Base-by-base conservation (phyloP, 352 stramenopile species). In the Phytophthora nicotianae region DNA sequence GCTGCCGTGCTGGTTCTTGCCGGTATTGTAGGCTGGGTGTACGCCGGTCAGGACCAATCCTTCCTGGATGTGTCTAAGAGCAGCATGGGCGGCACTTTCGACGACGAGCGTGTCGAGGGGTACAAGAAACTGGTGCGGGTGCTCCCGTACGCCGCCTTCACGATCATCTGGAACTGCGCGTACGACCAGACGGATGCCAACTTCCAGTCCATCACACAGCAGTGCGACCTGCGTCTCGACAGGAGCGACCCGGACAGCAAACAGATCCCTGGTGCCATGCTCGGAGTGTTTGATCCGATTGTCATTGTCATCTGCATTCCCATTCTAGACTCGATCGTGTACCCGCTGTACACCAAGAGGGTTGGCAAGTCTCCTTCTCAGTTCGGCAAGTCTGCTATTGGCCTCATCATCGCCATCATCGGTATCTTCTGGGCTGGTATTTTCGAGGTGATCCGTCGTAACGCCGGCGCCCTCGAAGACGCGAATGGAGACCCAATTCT, bases 181-280 rank as follows among this genome's bases (percentile, higher is more conserved):
- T 86, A 90, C 55, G 78, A 90, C 62, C 81, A 90, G 65, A 81
- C 68, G 0, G 75, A 87, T 41, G 81, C 72, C 69, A 90, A 90
- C 63, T 85, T 86, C 65, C 81, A 90, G 68, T 73, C 76, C 14
- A 89, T 90, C 63, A 82, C 78, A 9, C 81, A 90, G 61, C 81
- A 90, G 62, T 81, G 69, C 35, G 81, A 90, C 53, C 47, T 88
- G 50, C 81, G 81, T 50, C 73, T 81, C 16, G 70, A 68, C 53
- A 63, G 49, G 3, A 72, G 50, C 47, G 70, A 70, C 40, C 57
- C 63, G 3, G 50, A 86, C 53, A 74, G 70, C 49, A 73, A 43
- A 4, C 80, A 89, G 62, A 73, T 89, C 29, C 74, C 80, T 19
- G 80, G 80, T 9, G 72, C 80, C 24, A 81, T 79, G 54, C 63